These are phyloP conservation scores for Kwoniella botswanensis DNA, from an alignment of 768 basidiomycete species.

Conservation along the genomic window DNA sequence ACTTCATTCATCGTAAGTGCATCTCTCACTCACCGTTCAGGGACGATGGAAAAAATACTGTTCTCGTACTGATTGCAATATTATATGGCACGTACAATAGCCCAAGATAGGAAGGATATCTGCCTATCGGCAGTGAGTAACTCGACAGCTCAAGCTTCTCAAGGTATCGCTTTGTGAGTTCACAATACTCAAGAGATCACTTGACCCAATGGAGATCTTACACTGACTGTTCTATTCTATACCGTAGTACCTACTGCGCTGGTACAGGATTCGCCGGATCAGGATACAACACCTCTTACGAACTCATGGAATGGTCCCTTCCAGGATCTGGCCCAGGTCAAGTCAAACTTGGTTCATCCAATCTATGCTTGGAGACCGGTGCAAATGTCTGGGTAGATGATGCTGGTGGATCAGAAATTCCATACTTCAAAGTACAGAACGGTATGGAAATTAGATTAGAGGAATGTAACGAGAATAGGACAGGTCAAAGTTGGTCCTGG, in stretches of 20 bases:
- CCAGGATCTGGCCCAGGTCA: background rate
- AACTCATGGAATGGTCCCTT: constrained; percentile 10
- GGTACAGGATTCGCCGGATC: constrained; percentile 3
- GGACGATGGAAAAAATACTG: background rate
- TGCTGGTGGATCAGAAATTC: background rate
- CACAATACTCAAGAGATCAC: background rate
- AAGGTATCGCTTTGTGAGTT: constrained; percentile 13
- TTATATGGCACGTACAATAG: background rate
- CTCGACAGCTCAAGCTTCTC: background rate
- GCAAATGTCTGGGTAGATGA: background rate
- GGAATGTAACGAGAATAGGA: constrained; percentile 1
- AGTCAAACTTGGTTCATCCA: constrained; percentile 10
- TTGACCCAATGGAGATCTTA: background rate
- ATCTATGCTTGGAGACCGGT: constrained; percentile 13
- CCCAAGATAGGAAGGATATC: constrained; percentile 5
- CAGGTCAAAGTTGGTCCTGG: constrained; percentile 12
- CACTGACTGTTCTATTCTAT: background rate
- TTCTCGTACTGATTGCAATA: background rate
- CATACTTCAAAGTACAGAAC: background rate
- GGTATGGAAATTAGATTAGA: constrained; percentile 6
- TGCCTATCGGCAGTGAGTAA: constrained; percentile 8
- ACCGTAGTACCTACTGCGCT: constrained; percentile 12
- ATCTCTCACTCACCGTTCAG: no score
- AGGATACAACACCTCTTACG: constrained; percentile 2
- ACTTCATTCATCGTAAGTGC: constrained; percentile 13